Percentiles rank a stretch among this genome's conserved stretches.
These are phyloP conservation scores for Colletotrichum cuscutae DNA, from an alignment of 2,329 filamentous ascomycete species.

Conservation along the genomic window DNA sequence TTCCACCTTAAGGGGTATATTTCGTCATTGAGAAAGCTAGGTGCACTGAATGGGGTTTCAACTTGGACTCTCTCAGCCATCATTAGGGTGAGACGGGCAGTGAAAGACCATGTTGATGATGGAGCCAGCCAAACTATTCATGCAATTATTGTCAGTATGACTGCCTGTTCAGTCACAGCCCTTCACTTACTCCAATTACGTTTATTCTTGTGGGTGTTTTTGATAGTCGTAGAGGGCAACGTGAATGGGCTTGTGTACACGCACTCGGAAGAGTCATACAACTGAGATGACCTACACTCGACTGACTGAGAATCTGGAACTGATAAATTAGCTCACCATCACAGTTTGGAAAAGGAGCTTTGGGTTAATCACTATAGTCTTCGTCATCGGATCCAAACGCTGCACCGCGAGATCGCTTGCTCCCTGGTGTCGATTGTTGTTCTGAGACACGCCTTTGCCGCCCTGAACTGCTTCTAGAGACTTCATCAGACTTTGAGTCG, in stretches of 20 bases:
- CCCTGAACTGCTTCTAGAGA: background rate
- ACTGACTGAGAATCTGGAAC: background rate
- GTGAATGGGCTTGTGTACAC: background rate
- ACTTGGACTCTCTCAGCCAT: too few relatives aligned
- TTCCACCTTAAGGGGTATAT: too few relatives aligned
- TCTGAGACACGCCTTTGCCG: background rate
- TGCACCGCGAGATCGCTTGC: background rate
- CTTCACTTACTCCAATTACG: background rate
- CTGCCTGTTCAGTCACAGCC: background rate
- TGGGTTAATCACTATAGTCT: background rate
- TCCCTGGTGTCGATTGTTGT: background rate
- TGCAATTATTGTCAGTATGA: too few relatives aligned
- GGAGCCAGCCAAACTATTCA: too few relatives aligned
- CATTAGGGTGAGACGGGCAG: too few relatives aligned
- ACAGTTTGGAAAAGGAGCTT: background rate
- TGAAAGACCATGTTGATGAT: too few relatives aligned
- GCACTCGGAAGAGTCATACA: background rate
- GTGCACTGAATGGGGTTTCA: too few relatives aligned
- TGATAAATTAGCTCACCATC: background rate
- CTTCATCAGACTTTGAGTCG: background rate
- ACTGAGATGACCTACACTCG: background rate
- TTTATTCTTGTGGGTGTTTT: background rate
- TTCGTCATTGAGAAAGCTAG: too few relatives aligned
- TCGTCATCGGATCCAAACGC: background rate
- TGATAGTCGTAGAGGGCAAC: background rate